phyloP scores from a whole-genome alignment of 2,329 filamentous ascomycete genomes.

The Ophiostoma novo-ulmi region DNA sequence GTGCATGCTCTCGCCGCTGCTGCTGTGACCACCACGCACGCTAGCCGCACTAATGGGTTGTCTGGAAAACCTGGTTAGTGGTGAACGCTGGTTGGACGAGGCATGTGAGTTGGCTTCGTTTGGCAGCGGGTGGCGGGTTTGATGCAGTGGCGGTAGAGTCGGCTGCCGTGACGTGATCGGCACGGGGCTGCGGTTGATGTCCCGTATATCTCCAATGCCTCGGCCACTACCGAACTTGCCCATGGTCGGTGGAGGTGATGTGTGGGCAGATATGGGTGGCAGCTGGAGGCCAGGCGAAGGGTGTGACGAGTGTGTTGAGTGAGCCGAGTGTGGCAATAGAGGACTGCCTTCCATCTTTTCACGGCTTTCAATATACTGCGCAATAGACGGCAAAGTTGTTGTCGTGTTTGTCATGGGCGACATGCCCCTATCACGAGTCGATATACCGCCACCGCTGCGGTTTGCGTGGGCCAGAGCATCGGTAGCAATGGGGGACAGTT shows the following conservation, averaged over 20 bases:
- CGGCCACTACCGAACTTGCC: not conserved
- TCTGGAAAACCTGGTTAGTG: not conserved
- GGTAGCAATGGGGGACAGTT: not conserved
- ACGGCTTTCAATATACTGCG: not conserved
- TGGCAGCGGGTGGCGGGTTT: not conserved
- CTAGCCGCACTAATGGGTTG: not conserved
- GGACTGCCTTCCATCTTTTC: not conserved
- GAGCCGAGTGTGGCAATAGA: not conserved
- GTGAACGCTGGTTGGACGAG: not conserved
- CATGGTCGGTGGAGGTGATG: not conserved
- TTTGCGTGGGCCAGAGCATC: not conserved
- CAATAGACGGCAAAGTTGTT: not conserved
- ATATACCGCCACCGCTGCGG: not conserved
- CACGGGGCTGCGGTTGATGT: not conserved
- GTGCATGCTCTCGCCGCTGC: not conserved
- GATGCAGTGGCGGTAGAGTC: constrained; percentile 42
- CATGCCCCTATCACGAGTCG: not conserved
- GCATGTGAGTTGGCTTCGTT: not conserved
- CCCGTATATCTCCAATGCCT: not conserved
- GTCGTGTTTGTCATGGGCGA: not conserved
- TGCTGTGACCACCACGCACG: not conserved
- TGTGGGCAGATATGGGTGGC: not conserved
- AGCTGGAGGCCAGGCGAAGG: not conserved
- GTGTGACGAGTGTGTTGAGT: too few species aligned
- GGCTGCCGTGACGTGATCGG: not conserved